phyloP scores from a whole-genome alignment of 2,329 filamentous ascomycete genomes.

The Xylaria sp. region DNA sequence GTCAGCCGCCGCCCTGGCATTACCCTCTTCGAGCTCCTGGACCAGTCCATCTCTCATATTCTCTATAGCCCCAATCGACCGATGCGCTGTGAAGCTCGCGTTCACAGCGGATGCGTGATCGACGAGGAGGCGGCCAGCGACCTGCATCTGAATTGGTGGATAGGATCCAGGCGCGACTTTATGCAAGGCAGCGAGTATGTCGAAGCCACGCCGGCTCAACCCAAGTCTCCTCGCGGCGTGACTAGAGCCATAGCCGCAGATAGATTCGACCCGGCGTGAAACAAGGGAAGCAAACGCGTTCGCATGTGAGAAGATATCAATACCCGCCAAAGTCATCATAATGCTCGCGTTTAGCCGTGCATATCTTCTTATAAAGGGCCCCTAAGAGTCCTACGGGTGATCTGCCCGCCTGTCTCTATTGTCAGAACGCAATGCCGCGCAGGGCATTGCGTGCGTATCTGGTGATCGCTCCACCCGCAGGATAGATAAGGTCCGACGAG shows the following conservation, averaged over 20 bases:
- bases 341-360: neutral
- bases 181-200: slow-evolving; percentile 7
- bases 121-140: neutral
- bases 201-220: neutral
- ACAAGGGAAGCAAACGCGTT: slow-evolving; percentile 11
- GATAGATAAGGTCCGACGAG: neutral
- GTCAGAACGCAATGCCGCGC: slow-evolving; percentile 2
- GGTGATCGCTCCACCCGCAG: neutral
- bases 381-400: slow-evolving; percentile 3
- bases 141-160: neutral
- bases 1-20: neutral
- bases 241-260: neutral
- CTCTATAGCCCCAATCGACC: slow-evolving; percentile 6
- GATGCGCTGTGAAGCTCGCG: slow-evolving; percentile 2
- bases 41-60: neutral
- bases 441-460: slow-evolving; percentile 7
- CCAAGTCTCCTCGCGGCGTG: neutral
- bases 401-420: neutral
- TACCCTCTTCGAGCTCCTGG: neutral
- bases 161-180: slow-evolving; percentile 10
- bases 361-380: slow-evolving; percentile 9
- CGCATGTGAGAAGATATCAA: slow-evolving; percentile 11
- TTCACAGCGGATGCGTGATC: slow-evolving; percentile 7
- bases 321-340: slow-evolving; percentile 13
- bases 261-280: neutral